Conservation (phyloP, 495 filamentous ascomycete genomes). For the Penicillium desertorum region DNA sequence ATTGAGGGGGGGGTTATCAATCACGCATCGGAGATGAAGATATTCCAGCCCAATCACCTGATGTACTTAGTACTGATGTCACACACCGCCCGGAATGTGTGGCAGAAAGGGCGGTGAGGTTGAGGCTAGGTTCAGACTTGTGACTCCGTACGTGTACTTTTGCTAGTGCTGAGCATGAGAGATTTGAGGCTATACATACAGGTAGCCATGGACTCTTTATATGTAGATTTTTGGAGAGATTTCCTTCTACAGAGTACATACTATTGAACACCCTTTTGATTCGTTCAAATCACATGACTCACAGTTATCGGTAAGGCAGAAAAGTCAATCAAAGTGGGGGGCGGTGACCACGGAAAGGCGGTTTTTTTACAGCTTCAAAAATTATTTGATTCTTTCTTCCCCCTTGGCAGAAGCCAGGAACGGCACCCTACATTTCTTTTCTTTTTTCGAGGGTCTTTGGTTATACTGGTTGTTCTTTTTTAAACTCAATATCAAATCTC, state of each 20-base stretch:
- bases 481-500: slow-evolving; percentile 7
- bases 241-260: neutral
- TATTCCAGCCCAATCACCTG: slow-evolving; percentile 35
- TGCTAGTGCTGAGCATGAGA: neutral
- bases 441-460: slow-evolving; percentile 6
- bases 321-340: slow-evolving; percentile 21
- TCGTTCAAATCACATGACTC: slow-evolving; percentile 4
- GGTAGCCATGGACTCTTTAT: no score
- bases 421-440: slow-evolving; percentile 26
- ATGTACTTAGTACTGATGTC: slow-evolving; percentile 12
- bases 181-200: neutral
- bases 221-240: neutral
- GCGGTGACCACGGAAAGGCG: slow-evolving; percentile 19
- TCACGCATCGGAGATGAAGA: slow-evolving; percentile 24
- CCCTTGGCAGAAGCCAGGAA: slow-evolving; percentile 24
- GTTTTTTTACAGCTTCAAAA: slow-evolving; percentile 14
- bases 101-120: slow-evolving; percentile 5
- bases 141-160: neutral
- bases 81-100: slow-evolving; percentile 4
- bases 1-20: slow-evolving; percentile 12
- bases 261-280: neutral
- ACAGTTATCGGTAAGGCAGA: slow-evolving; percentile 12
- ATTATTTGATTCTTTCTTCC: slow-evolving; percentile 18
- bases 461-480: neutral
- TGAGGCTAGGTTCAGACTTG: neutral